Conservation (phyloP, 192 early-diverging fungal species). For the Diversispora eburnea region DNA sequence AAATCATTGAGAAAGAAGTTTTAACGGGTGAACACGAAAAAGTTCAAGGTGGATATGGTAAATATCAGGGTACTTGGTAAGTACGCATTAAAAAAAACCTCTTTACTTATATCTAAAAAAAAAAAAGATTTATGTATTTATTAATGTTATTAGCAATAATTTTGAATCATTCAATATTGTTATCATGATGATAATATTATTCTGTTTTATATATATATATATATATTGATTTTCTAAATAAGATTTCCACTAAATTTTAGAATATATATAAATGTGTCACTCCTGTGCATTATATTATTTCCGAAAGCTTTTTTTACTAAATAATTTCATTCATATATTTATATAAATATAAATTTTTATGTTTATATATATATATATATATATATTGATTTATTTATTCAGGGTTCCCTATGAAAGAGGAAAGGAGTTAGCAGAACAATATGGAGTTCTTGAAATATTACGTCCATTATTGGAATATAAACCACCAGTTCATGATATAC, state of each 20-base stretch:
- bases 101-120: too few species aligned
- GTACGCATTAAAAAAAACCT: conserved; percentile 19
- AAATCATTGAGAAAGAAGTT: conserved; percentile 85
- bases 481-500: conserved; percentile 46
- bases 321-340: not conserved
- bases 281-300: too few species aligned
- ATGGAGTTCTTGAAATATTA: conserved; percentile 67
- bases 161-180: too few species aligned
- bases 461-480: conserved; percentile 80
- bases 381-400: not conserved
- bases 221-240: too few species aligned
- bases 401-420: conserved; percentile 87
- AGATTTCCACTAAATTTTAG: too few species aligned
- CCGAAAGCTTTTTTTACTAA: too few species aligned
- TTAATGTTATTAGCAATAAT: too few species aligned
- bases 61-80: conserved; percentile 90
- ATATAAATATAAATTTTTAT: not conserved
- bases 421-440: conserved; percentile 79
- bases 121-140: too few species aligned
- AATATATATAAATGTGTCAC: too few species aligned
- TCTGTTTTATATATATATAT: too few species aligned
- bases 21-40: conserved; percentile 82
- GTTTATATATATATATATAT: not conserved
- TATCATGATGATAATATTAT: too few species aligned
- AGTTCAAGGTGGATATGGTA: conserved; percentile 93